phyloP scores from a whole-genome alignment of 1,284 basidiomycete genomes.

The Ustilago xerochloae region DNA sequence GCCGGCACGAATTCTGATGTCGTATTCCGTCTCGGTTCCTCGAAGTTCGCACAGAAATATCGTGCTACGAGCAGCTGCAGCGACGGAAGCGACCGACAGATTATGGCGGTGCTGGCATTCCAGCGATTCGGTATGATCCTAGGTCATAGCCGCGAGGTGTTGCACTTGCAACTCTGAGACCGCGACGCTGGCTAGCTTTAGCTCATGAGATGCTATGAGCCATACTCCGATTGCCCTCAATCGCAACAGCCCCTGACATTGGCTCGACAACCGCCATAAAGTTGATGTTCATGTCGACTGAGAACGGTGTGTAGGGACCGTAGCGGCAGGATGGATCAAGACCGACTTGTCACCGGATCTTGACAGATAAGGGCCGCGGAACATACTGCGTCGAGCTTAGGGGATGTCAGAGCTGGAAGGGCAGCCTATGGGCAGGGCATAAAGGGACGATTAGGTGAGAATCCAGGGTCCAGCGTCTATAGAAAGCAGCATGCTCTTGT shows the following conservation, averaged over 20 bases:
- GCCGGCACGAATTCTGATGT: neutral
- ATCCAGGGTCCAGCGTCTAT: constrained; percentile 25
- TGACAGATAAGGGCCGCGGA: neutral
- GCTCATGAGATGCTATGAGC: no score
- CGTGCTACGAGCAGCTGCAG: constrained; percentile 17
- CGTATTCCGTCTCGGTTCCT: neutral
- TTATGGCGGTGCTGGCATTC: neutral
- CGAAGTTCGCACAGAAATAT: neutral
- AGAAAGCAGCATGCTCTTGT: constrained; percentile 10
- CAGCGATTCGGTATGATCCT: no score
- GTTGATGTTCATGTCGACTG: neutral
- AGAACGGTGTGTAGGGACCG: no score
- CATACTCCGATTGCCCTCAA: no score
- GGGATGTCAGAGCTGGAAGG: neutral
- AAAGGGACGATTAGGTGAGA: constrained; percentile 25
- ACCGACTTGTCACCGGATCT: neutral
- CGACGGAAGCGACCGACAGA: constrained; percentile 17
- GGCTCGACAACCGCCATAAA: no score
- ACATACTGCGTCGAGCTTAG: neutral
- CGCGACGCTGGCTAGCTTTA: no score
- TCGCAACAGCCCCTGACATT: no score
- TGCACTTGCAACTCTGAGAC: neutral
- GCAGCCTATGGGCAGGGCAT: neutral
- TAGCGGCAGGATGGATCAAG: no score
- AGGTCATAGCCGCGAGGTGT: no score